These are phyloP conservation scores for Cenchrus americanus DNA, from an alignment of 176 grass and related monocot species.

Conservation along the genomic window DNA sequence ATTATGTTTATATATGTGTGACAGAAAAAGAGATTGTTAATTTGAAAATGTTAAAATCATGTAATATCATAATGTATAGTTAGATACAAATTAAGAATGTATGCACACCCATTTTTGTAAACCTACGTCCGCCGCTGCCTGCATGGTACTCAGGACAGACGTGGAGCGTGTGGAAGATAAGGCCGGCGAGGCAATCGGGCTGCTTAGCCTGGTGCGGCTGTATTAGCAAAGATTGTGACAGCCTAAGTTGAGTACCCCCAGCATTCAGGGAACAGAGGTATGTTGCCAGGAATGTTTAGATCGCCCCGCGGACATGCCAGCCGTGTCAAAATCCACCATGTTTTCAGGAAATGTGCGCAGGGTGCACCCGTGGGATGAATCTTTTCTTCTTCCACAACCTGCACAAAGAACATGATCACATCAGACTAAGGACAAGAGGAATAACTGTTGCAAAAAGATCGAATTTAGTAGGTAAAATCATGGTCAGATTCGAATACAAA, in stretches of 20 bases:
- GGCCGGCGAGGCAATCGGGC: neutral
- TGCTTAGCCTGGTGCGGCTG: constrained; percentile 6
- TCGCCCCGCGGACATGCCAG: constrained; percentile 12
- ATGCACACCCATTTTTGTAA: too few species aligned
- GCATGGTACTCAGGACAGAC: constrained; percentile 14
- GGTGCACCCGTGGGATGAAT: constrained; percentile 35
- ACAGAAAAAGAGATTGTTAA: too few species aligned
- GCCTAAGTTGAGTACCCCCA: constrained; percentile 2
- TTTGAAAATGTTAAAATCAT: too few species aligned
- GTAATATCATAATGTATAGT: too few species aligned
- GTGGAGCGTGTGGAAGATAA: constrained; percentile 28
- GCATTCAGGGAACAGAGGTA: neutral
- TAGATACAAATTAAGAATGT: too few species aligned
- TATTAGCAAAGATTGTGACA: constrained; percentile 20
- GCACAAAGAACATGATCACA: constrained; percentile 31
- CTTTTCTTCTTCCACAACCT: constrained; percentile 28
- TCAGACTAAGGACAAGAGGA: neutral
- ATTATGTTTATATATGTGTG: too few species aligned
- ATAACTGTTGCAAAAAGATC: too few species aligned
- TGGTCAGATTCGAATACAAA: too few species aligned
- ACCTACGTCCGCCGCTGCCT: too few species aligned
- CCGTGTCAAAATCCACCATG: constrained; percentile 17
- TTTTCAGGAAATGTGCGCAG: constrained; percentile 27
- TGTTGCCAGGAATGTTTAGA: constrained; percentile 2
- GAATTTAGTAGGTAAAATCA: too few species aligned